These are phyloP conservation scores for Phaeophleospora eucalypticola DNA, from an alignment of 2,329 filamentous ascomycete genomes.

Conservation along the genomic window DNA sequence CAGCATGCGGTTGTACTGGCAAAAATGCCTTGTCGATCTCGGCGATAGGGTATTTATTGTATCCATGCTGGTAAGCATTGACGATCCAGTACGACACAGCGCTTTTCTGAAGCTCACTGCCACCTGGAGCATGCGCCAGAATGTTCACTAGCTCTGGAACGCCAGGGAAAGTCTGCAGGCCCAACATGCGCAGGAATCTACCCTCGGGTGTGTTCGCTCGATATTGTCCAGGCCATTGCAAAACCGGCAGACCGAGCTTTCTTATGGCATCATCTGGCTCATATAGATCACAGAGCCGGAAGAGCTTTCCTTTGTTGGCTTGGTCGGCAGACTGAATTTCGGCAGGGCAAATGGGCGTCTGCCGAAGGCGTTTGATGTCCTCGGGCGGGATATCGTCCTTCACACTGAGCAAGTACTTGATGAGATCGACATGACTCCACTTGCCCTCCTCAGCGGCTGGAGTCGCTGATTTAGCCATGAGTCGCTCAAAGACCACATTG, in stretches of 20 bases:
- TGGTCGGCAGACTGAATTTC: constrained; percentile 51
- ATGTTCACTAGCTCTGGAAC: constrained; percentile 72
- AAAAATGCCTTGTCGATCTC: constrained; percentile 49
- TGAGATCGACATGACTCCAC: constrained; percentile 91
- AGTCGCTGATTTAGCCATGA: constrained; percentile 60
- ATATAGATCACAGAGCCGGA: constrained; percentile 73
- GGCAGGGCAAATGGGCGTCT: constrained; percentile 77
- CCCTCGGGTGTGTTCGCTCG: constrained; percentile 65
- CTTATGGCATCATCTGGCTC: constrained; percentile 71
- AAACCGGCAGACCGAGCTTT: constrained; percentile 65
- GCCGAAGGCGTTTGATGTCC: constrained; percentile 73
- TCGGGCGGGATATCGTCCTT: constrained; percentile 78
- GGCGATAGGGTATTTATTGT: constrained; percentile 60
- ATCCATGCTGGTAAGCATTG: constrained; percentile 74
- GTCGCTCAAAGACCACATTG: constrained; percentile 83
- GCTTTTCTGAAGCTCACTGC: constrained; percentile 58
- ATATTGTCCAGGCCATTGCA: constrained; percentile 78
- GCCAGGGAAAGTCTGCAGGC: constrained; percentile 67
- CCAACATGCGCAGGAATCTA: constrained; percentile 67
- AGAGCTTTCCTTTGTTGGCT: constrained; percentile 42
- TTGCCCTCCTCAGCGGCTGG: constrained; percentile 51
- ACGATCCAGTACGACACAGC: constrained; percentile 78
- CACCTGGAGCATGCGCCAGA: constrained; percentile 61
- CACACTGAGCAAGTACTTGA: constrained; percentile 90
- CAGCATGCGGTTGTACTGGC: constrained; percentile 70